phyloP scores from a whole-genome alignment of 768 basidiomycete genomes.

The Candolleomyces efflorescens region DNA sequence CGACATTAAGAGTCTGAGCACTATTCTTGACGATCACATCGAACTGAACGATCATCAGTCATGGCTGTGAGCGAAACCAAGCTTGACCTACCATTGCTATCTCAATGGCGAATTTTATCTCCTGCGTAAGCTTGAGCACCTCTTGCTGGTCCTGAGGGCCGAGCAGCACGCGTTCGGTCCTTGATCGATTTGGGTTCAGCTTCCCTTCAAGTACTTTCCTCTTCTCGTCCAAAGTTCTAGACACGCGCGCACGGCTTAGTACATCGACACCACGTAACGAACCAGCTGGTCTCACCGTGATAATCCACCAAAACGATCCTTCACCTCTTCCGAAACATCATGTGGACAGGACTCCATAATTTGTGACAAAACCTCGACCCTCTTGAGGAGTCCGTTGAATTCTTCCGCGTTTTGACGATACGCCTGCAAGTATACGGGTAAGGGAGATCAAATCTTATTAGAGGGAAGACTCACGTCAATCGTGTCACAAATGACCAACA shows the following conservation, averaged over 20 bases:
- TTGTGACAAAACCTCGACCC: neutral
- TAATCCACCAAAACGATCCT: neutral
- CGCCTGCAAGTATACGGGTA: neutral
- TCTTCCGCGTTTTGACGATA: conserved; percentile 18
- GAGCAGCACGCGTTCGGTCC: neutral
- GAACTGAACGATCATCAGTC: neutral
- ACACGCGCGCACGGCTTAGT: neutral
- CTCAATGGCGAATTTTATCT: neutral
- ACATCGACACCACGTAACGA: neutral
- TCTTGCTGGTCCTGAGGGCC: neutral
- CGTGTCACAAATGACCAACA: neutral
- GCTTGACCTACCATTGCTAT: neutral
- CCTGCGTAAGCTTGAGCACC: neutral
- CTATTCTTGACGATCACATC: neutral
- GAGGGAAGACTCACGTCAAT: neutral
- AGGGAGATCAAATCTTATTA: neutral
- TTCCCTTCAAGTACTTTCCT: neutral
- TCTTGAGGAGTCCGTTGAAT: conserved; percentile 25
- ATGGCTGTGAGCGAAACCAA: neutral
- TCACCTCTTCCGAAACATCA: neutral
- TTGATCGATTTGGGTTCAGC: neutral
- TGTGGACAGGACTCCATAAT: neutral
- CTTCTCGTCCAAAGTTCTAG: neutral
- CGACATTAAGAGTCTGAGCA: neutral
- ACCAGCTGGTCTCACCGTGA: neutral